Conservation (phyloP, 495 filamentous ascomycete species). For the Cercophora samala region DNA sequence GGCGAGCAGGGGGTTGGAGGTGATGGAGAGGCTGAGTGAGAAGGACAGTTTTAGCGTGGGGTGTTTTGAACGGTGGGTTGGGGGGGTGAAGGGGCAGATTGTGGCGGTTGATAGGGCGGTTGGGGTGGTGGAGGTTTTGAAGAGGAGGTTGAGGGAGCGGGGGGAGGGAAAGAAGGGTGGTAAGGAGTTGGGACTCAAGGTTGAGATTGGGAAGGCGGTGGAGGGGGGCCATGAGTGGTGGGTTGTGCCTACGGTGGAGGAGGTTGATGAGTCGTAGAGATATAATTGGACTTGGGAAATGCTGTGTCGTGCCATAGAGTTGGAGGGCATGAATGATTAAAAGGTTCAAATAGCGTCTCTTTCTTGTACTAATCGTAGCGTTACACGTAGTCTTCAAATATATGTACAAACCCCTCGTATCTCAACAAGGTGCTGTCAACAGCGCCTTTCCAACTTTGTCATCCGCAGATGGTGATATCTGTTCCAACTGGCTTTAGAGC, state of each 20-base stretch:
- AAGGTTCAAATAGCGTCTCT: not conserved
- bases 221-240: slow-evolving; percentile 72
- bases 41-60: slow-evolving; percentile 46
- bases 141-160: slow-evolving; percentile 40
- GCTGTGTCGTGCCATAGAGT: too few relatives aligned
- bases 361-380: not conserved
- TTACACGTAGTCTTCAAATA: not conserved
- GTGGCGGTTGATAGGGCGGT: slow-evolving; percentile 64
- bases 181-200: slow-evolving; percentile 42
- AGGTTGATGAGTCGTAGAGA: not conserved
- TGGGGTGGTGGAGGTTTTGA: slow-evolving; percentile 57
- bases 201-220: slow-evolving; percentile 54
- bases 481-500: not conserved
- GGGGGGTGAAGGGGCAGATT: slow-evolving; percentile 55
- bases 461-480: not conserved
- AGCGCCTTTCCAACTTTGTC: not conserved
- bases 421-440: not conserved
- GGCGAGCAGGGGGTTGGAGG: slow-evolving; percentile 65
- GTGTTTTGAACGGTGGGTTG: slow-evolving; percentile 58
- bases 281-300: not conserved
- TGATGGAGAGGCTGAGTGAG: slow-evolving; percentile 47
- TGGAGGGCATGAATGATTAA: not conserved
- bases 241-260: slow-evolving; percentile 64
- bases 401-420: not conserved
- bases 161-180: slow-evolving; percentile 21